A percentile compares a stretch with the other conserved stretches of the same genome.
Conservation (phyloP, 169 alveolate genomes). For the Plasmodium blacklocki region DNA sequence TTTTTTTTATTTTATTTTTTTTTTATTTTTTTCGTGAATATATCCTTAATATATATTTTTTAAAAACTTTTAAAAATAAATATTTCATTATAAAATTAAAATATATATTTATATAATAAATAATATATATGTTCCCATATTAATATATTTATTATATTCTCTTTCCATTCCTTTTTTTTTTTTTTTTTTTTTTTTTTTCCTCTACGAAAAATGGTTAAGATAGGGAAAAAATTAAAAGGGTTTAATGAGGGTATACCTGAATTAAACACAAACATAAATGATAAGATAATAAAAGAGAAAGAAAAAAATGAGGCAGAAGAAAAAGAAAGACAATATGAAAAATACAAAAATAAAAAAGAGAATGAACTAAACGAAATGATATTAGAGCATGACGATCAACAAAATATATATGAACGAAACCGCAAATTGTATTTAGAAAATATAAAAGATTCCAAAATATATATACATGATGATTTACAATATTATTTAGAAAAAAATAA, state of each 20-base stretch:
- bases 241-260: conserved; percentile 30
- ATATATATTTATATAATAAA: no score
- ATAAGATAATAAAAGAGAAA: background rate
- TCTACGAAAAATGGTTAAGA: conserved; percentile 29
- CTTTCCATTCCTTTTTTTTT: background rate
- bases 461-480: conserved; percentile 9
- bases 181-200: background rate
- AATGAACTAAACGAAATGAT: background rate
- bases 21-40: no score
- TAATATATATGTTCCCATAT: no score
- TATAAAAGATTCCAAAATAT: background rate
- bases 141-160: no score
- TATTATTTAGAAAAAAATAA: conserved; percentile 19
- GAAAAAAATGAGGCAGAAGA: conserved; percentile 4
- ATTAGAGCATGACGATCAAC: background rate
- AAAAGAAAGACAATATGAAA: conserved; percentile 3
- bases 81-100: no score
- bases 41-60: no score
- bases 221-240: conserved; percentile 51
- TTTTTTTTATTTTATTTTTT: no score
- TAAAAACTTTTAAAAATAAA: no score
- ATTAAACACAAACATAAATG: conserved; percentile 25
- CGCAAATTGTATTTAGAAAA: background rate
- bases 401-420: background rate
- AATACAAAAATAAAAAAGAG: background rate